Conservation (phyloP, 192 early-diverging fungal genomes). For the Oehlia diaphana region DNA sequence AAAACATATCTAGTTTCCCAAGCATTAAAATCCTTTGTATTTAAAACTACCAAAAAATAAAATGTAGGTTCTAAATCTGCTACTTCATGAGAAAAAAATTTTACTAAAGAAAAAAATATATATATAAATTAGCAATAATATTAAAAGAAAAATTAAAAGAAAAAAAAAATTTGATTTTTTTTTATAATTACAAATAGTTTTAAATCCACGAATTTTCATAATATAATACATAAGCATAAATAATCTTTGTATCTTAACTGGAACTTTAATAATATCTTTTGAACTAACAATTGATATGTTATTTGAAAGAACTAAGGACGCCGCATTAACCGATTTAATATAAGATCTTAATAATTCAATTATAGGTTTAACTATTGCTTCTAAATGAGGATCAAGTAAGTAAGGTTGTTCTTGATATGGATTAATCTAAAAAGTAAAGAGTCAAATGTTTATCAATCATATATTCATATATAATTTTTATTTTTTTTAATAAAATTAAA, state of each 20-base stretch:
- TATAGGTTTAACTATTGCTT: conserved; percentile 60
- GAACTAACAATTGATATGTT: conserved; percentile 16
- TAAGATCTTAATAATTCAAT: conserved; percentile 52
- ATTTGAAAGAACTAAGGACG: conserved; percentile 7
- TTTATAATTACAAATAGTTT: conserved; percentile 66
- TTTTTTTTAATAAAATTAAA: too few species aligned
- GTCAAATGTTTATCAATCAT: not conserved
- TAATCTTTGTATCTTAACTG: conserved; percentile 28
- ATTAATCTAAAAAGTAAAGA: conserved; percentile 39
- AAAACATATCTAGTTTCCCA: conserved; percentile 87
- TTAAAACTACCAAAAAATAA: conserved; percentile 53
- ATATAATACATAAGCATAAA: conserved; percentile 72
- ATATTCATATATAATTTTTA: not conserved
- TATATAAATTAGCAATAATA: not conserved
- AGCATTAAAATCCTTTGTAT: conserved; percentile 17
- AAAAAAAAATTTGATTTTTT: not conserved
- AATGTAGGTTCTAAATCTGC: conserved; percentile 87
- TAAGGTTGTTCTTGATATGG: conserved; percentile 77
- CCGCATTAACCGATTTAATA: conserved; percentile 30
- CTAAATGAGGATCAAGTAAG: conserved; percentile 75
- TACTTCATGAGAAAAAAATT: conserved; percentile 90
- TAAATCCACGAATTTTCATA: conserved; percentile 87
- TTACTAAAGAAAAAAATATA: conserved; percentile 48
- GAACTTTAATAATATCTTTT: conserved; percentile 20
- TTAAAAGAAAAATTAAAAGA: not conserved